A percentile compares a stretch with the other conserved stretches of the same genome.
Conservation (phyloP, 2,329 filamentous ascomycete genomes). For the Claviceps humidiphila region DNA sequence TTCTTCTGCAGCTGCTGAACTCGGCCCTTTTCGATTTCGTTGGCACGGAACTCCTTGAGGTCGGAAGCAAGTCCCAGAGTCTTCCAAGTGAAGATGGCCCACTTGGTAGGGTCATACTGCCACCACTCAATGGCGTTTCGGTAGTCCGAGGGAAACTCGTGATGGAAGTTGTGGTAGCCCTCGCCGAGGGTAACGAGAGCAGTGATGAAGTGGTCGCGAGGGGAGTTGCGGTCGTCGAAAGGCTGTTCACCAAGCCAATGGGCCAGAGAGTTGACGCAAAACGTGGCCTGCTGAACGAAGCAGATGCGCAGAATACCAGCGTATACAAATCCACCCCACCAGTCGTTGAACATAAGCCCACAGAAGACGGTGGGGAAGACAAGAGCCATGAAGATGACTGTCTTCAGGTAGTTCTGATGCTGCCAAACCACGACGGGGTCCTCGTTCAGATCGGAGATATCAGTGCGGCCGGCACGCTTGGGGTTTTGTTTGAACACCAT, state of each 20-base stretch:
- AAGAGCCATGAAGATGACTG: slow-evolving; percentile 64
- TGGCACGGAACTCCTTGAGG: slow-evolving; percentile 80
- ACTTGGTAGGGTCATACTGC: slow-evolving; percentile 88
- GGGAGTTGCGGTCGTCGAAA: slow-evolving; percentile 85
- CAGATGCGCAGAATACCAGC: slow-evolving; percentile 76
- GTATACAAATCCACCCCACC: slow-evolving; percentile 70
- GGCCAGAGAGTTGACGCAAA: slow-evolving; percentile 83
- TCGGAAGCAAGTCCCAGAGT: slow-evolving; percentile 72
- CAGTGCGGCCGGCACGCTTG: slow-evolving; percentile 75
- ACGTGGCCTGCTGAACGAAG: slow-evolving; percentile 84
- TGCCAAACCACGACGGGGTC: slow-evolving; percentile 78
- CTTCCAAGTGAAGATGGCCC: slow-evolving; percentile 77
- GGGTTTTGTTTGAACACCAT: slow-evolving; percentile 92
- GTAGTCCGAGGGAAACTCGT: slow-evolving; percentile 89
- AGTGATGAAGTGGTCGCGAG: slow-evolving; percentile 76
- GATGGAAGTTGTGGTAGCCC: slow-evolving; percentile 92
- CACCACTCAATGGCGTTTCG: slow-evolving; percentile 84
- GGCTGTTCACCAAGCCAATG: slow-evolving; percentile 89
- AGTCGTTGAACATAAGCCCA: slow-evolving; percentile 71
- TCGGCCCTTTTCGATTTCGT: slow-evolving; percentile 86
- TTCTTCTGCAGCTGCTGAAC: slow-evolving; percentile 87
- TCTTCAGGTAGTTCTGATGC: slow-evolving; percentile 75
- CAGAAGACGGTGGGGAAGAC: slow-evolving; percentile 62
- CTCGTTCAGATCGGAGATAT: slow-evolving; percentile 80
- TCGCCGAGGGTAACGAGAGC: slow-evolving; percentile 75